Evolutionary conservation across 441 rosid species (phyloP).

Genomic region (Gossypium davidsonii): DNA sequence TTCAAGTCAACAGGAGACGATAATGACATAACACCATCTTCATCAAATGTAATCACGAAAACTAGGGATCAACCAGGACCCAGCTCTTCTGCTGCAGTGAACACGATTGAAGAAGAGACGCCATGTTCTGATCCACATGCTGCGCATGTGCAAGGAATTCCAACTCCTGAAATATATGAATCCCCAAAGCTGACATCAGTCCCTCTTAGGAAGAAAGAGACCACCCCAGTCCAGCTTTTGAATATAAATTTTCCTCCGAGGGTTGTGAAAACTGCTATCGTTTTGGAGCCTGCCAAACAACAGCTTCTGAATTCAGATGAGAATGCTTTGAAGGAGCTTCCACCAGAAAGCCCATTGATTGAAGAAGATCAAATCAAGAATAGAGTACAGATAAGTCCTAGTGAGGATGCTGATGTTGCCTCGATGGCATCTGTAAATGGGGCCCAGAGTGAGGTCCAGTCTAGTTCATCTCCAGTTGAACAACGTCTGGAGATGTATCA

Average conservation of each 20-base stretch:
- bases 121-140: slow-evolving; percentile 32
- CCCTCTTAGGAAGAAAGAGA: slow-evolving; percentile 53
- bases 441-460: slow-evolving; percentile 58
- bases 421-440: slow-evolving; percentile 70
- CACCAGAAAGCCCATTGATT: slow-evolving; percentile 22
- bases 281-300: slow-evolving; percentile 25
- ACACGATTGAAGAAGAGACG: slow-evolving; percentile 41
- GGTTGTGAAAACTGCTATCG: slow-evolving; percentile 30
- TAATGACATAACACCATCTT: slow-evolving; percentile 52
- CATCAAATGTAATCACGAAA: slow-evolving; percentile 48
- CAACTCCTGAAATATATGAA: slow-evolving; percentile 86
- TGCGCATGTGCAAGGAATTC: slow-evolving; percentile 66
- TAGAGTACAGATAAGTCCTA: slow-evolving; percentile 16
- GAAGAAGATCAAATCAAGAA: slow-evolving; percentile 29
- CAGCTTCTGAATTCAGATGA: slow-evolving; percentile 25
- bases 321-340: slow-evolving; percentile 26
- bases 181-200: slow-evolving; percentile 66
- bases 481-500: slow-evolving; percentile 46
- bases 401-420: slow-evolving; percentile 43
- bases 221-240: slow-evolving; percentile 53
- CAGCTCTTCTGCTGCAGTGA: slow-evolving; percentile 32
- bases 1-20: slow-evolving; percentile 60
- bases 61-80: slow-evolving; percentile 36
- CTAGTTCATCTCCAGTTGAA: slow-evolving; percentile 61
- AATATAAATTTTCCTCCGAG: slow-evolving; percentile 85